Percentiles rank a stretch among this genome's conserved stretches.
phyloP scores from a whole-genome alignment of 805 yeast species.

The Candida odintsovae region DNA sequence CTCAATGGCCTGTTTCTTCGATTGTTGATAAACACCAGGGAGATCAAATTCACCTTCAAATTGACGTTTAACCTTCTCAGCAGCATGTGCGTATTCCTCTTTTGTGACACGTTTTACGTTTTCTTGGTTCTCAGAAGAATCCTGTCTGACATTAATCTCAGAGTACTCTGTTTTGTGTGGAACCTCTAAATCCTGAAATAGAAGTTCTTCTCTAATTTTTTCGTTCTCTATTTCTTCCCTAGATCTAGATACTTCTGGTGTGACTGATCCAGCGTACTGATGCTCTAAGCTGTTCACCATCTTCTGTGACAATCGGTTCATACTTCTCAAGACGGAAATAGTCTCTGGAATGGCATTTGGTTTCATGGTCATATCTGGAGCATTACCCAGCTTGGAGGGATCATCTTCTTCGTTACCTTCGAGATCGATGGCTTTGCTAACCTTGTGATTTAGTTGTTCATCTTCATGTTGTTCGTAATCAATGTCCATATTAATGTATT shows the following conservation, averaged over 20 bases:
- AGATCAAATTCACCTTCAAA: slow-evolving; percentile 22
- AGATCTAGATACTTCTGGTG: slow-evolving; percentile 30
- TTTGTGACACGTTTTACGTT: slow-evolving; percentile 14
- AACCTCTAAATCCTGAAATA: slow-evolving; percentile 47
- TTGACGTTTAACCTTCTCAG: slow-evolving; percentile 16
- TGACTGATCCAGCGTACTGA: slow-evolving; percentile 32
- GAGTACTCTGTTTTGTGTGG: slow-evolving; percentile 45
- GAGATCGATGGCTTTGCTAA: slow-evolving; percentile 70
- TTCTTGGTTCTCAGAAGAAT: slow-evolving; percentile 5
- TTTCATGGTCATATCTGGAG: slow-evolving; percentile 86
- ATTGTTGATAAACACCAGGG: slow-evolving; percentile 20
- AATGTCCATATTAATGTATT: slow-evolving; percentile 67
- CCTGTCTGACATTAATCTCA: slow-evolving; percentile 30
- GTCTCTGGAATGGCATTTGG: slow-evolving; percentile 57
- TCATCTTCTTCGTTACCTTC: slow-evolving; percentile 80
- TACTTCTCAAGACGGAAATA: slow-evolving; percentile 71
- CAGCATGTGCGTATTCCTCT: slow-evolving; percentile 19
- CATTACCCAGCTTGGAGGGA: slow-evolving; percentile 67
- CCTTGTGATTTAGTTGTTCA: slow-evolving; percentile 37
- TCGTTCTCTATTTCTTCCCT: slow-evolving; percentile 32
- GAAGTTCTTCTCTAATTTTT: slow-evolving; percentile 37
- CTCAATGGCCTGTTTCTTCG: slow-evolving; percentile 29
- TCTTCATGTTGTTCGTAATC: slow-evolving; percentile 45
- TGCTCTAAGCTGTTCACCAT: slow-evolving; percentile 58
- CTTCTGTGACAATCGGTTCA: slow-evolving; percentile 81